Evolutionary conservation across 2,329 filamentous ascomycete genomes (phyloP).

Genomic region (Aspergillus neoniger): DNA sequence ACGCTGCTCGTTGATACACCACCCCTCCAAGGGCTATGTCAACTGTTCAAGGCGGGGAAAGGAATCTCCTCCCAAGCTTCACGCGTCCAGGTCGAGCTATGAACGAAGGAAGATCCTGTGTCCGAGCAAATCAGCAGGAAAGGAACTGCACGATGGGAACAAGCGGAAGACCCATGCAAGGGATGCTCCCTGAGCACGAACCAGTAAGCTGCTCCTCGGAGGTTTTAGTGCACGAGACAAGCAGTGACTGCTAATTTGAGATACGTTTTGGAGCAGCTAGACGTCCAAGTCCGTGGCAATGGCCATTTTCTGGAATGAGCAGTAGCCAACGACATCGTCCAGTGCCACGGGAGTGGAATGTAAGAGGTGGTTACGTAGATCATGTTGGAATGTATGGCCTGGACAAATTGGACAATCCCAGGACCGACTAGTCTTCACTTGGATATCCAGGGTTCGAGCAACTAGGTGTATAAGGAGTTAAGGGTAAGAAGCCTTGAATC

Average conservation of each 20-base stretch:
- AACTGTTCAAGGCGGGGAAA: constrained; percentile 33
- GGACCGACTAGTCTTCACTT: constrained; percentile 14
- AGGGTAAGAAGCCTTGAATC: constrained; percentile 21
- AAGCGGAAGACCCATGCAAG: constrained; percentile 37
- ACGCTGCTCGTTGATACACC: constrained; percentile 34
- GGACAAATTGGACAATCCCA: constrained; percentile 12
- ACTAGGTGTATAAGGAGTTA: constrained; percentile 18
- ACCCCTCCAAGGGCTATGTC: constrained; percentile 41
- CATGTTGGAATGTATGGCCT: constrained; percentile 36
- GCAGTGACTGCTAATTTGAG: constrained; percentile 19
- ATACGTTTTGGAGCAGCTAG: constrained; percentile 27
- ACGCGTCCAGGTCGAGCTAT: constrained; percentile 35
- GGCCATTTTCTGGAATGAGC: constrained; percentile 36
- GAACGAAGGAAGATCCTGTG: constrained; percentile 29
- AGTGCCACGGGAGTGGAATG: constrained; percentile 35
- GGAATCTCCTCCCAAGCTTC: constrained; percentile 29
- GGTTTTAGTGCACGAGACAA: constrained; percentile 34
- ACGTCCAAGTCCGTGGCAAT: constrained; percentile 34
- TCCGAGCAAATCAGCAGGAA: constrained; percentile 42
- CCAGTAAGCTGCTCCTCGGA: constrained; percentile 40
- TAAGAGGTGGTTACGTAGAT: constrained; percentile 27
- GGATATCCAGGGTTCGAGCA: constrained; percentile 24
- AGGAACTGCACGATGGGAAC: constrained; percentile 37
- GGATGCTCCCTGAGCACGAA: constrained; percentile 36
- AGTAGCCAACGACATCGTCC: constrained; percentile 26